Base-by-base conservation (phyloP, 208 protist genomes). In the Trichomonas vaginalis region DNA sequence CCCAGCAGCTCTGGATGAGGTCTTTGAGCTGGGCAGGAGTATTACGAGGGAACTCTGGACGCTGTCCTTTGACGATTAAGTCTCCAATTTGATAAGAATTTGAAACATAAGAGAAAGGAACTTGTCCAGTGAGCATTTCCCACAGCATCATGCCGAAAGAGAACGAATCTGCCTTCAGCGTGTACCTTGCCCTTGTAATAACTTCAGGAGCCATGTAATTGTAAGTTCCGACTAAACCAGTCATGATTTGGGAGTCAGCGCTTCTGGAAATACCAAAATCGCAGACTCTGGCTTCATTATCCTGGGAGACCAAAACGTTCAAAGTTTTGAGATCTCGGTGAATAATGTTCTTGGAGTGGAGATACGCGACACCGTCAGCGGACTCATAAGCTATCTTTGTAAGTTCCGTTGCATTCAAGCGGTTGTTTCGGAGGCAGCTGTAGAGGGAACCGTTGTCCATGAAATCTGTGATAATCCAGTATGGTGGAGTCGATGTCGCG, bases 201-300 rank as follows among this genome's bases (percentile, higher is more conserved):
- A 90, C 82, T 90, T 90, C 82, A 35, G 82, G 82, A n/a, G 82
- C 82, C 82, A 90, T 90, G 32, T 90, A 90, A 48, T 48, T 90
- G 15, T 23, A 48, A n/a, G 82, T 90, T 23, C 82, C 82, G 48
- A 90, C 42, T 39, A 37, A 46, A 90, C 37, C 82, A 35, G 82
- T 48, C 82, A 90, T 90, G 12, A 48, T 90, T 35, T 27, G 8
- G 1, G 37, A 46, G n/a, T 90, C 82, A 35, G 21, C 8, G 10
- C 9, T 46, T n/a, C 82, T 27, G 12, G 82, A 27, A 9, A 90
- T 48, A 15, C 82, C 82, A 48, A 90, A 90, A 90, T 90, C 82
- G n/a, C 37, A 46, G n/a, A 90, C 42, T 90, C 42, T 90, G 1
- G 82, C n/a, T 35, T 90, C 42, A 21, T n/a, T 15, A 48, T 90